phyloP scores from a whole-genome alignment of 805 yeast genomes.

The Kluyveromyces dobzhanskii region DNA sequence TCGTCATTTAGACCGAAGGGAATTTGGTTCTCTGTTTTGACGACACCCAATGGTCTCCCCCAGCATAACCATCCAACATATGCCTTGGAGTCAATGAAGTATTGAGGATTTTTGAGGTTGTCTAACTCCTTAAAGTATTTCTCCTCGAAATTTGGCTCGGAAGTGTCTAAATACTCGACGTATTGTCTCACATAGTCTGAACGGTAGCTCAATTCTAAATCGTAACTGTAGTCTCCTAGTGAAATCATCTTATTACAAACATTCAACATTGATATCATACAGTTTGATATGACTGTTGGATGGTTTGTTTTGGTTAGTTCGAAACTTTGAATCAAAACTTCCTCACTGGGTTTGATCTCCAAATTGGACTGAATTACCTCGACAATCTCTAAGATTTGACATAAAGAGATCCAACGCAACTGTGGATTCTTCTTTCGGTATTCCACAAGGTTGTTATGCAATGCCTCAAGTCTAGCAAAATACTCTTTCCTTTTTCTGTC shows the following conservation, averaged over 20 bases:
- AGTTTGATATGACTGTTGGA: constrained; percentile 55
- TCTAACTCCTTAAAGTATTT: constrained; percentile 45
- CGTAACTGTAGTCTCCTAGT: constrained; percentile 41
- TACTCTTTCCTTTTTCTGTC: constrained; percentile 43
- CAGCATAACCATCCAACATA: constrained; percentile 69
- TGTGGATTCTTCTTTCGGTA: constrained; percentile 12
- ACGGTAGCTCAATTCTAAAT: constrained; percentile 34
- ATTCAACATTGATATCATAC: constrained; percentile 52
- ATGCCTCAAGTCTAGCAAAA: constrained; percentile 31
- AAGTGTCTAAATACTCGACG: constrained; percentile 37
- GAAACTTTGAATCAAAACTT: constrained; percentile 37
- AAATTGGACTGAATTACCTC: constrained; percentile 44
- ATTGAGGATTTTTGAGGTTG: constrained; percentile 38
- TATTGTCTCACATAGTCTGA: constrained; percentile 37
- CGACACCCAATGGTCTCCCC: constrained; percentile 47
- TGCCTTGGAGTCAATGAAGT: constrained; percentile 49
- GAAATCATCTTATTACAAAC: constrained; percentile 38
- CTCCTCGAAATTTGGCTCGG: constrained; percentile 30
- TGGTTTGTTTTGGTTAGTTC: constrained; percentile 50
- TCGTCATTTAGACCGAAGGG: constrained; percentile 26
- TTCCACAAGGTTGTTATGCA: constrained; percentile 34
- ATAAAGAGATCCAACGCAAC: constrained; percentile 47
- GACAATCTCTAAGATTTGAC: constrained; percentile 42
- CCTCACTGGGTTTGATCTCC: constrained; percentile 38
- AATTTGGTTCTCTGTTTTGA: constrained; percentile 27